These are phyloP conservation scores for Diversispora eburnea DNA, from an alignment of 192 early-diverging fungal genomes.

Conservation along the genomic window DNA sequence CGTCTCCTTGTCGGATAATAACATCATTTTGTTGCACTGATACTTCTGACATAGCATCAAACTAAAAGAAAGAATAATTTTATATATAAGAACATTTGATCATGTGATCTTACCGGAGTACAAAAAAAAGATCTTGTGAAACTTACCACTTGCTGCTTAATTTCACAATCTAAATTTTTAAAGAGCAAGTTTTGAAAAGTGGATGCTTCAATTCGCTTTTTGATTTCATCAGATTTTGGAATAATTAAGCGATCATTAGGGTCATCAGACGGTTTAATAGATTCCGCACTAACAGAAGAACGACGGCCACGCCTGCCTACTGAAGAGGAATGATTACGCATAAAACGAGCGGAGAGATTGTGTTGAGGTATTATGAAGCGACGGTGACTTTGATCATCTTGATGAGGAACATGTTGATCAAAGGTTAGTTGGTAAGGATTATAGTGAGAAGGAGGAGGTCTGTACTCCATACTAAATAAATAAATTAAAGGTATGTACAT, in stretches of 20 bases:
- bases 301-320: slow-evolving; percentile 27
- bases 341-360: neutral
- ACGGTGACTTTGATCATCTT: neutral
- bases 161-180: slow-evolving; percentile 34
- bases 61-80: neutral
- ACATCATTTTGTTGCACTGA: slow-evolving; percentile 18
- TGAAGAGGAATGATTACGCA: neutral
- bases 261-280: slow-evolving; percentile 31
- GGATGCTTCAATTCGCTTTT: slow-evolving; percentile 29
- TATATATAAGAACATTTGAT: no score
- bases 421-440: neutral
- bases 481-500: neutral
- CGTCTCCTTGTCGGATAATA: slow-evolving; percentile 41
- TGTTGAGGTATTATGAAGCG: neutral
- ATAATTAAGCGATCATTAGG: slow-evolving; percentile 16
- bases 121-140: neutral
- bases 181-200: slow-evolving; percentile 37
- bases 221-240: slow-evolving; percentile 30
- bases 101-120: no score
- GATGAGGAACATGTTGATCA: slow-evolving; percentile 9
- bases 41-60: slow-evolving; percentile 40
- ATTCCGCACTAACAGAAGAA: slow-evolving; percentile 43
- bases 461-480: slow-evolving; percentile 1
- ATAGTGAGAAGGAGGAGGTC: slow-evolving; percentile 8
- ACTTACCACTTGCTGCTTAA: slow-evolving; percentile 37